Conservation (phyloP, 768 basidiomycete species). For the Mycena amicta region DNA sequence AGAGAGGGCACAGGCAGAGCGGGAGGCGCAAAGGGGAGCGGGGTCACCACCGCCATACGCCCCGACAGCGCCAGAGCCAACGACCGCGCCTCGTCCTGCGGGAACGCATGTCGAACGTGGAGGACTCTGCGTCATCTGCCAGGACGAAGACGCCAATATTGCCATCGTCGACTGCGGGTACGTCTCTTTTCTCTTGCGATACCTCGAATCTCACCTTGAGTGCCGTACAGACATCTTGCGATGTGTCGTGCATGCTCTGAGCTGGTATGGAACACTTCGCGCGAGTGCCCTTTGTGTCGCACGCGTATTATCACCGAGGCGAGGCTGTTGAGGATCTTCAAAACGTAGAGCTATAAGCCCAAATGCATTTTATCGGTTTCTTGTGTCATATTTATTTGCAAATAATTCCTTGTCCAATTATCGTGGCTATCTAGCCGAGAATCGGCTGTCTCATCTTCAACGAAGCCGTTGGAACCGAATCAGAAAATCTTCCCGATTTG, state of each 20-base stretch:
- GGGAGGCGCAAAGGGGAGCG: slow-evolving; percentile 21
- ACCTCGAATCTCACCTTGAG: slow-evolving; percentile 6
- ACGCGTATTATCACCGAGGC: slow-evolving; percentile 86
- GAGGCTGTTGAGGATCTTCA: slow-evolving; percentile 77
- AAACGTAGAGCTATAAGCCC: slow-evolving; percentile 35
- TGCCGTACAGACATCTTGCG: slow-evolving; percentile 65
- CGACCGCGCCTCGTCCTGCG: slow-evolving; percentile 41
- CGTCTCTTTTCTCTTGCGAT: slow-evolving; percentile 29
- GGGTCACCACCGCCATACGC: slow-evolving; percentile 1
- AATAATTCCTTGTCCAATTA: no score
- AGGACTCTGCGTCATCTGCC: slow-evolving; percentile 89
- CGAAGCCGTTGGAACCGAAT: no score
- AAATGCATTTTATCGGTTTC: background rate
- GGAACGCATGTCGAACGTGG: slow-evolving; percentile 57
- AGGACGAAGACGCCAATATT: slow-evolving; percentile 92
- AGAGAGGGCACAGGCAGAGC: slow-evolving; percentile 23
- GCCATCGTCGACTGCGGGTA: slow-evolving; percentile 95
- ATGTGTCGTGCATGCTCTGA: slow-evolving; percentile 83
- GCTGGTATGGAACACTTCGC: slow-evolving; percentile 72
- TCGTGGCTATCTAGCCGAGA: no score
- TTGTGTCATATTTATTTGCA: no score
- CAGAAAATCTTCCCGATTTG: no score
- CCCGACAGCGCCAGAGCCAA: slow-evolving; percentile 11
- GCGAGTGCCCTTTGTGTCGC: slow-evolving; percentile 89
- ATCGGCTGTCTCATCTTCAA: no score